These are phyloP conservation scores for Candida michaelii DNA, from an alignment of 805 yeast species.

Conservation along the genomic window DNA sequence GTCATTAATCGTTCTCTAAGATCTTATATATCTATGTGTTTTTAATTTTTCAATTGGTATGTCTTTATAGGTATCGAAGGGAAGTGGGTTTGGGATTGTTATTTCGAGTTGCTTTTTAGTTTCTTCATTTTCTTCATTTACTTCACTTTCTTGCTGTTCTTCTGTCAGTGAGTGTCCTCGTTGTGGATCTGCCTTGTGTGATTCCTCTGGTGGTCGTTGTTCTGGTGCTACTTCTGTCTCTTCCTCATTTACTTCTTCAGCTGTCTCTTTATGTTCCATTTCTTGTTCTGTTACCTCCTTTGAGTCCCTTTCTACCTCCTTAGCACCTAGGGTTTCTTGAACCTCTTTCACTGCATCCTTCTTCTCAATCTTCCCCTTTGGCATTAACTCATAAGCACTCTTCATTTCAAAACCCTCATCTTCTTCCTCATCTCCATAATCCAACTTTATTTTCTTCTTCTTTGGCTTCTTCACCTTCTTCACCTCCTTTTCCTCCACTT, in stretches of 20 bases:
- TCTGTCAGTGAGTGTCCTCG: too few relatives aligned
- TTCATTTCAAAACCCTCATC: constrained; percentile 33
- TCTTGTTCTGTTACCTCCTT: background rate
- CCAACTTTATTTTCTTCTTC: constrained; percentile 29
- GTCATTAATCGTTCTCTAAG: background rate
- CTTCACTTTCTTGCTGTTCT: constrained; percentile 16
- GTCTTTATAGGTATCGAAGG: constrained; percentile 9
- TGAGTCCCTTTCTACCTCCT: background rate
- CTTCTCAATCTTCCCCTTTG: background rate
- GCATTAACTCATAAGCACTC: constrained; percentile 39
- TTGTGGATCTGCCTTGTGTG: too few relatives aligned
- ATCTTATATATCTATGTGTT: constrained; percentile 8
- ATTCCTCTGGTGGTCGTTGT: too few relatives aligned
- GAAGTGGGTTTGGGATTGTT: constrained; percentile 3
- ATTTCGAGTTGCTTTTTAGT: too few relatives aligned
- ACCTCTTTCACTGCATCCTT: constrained; percentile 1
- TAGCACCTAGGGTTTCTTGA: background rate
- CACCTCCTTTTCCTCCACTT: constrained; percentile 5
- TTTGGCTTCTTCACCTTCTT: constrained; percentile 16
- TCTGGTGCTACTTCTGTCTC: constrained; percentile 17
- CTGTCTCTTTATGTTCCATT: background rate
- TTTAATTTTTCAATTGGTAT: constrained; percentile 11
- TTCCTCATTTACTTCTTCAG: background rate
- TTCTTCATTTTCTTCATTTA: constrained; percentile 4
- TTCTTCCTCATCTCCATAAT: constrained; percentile 38